Conservation (phyloP, 2,329 filamentous ascomycete genomes). For the Nemania abortiva region DNA sequence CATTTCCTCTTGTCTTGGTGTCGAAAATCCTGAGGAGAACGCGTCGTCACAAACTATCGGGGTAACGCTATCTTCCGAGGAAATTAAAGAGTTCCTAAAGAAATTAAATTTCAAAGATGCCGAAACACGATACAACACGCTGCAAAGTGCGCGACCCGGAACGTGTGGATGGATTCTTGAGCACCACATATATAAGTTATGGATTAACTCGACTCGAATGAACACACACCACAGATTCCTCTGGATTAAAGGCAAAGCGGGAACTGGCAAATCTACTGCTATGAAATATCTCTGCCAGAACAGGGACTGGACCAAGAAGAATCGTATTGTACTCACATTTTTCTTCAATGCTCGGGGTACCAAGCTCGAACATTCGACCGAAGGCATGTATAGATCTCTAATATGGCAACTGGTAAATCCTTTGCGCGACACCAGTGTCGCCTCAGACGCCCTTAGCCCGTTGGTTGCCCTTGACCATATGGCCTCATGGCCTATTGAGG, state of each 20-base stretch:
- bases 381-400: constrained; percentile 33
- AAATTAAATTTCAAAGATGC: constrained; percentile 43
- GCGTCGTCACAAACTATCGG: neutral
- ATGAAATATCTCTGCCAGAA: constrained; percentile 56
- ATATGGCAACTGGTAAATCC: constrained; percentile 21
- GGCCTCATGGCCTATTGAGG: constrained; percentile 28
- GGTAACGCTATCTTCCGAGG: constrained; percentile 5
- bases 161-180: constrained; percentile 59
- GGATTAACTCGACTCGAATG: constrained; percentile 51
- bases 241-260: constrained; percentile 54
- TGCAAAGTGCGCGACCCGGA: constrained; percentile 50
- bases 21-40: neutral
- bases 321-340: constrained; percentile 54
- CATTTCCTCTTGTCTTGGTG: neutral
- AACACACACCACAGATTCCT: constrained; percentile 44
- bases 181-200: constrained; percentile 52
- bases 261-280: constrained; percentile 55
- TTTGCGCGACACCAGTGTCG: neutral
- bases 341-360: constrained; percentile 56
- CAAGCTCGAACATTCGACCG: constrained; percentile 14
- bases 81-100: constrained; percentile 7
- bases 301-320: constrained; percentile 36
- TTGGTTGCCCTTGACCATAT: neutral
- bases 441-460: neutral
- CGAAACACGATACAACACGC: constrained; percentile 53